Conservation (phyloP, 2,329 filamentous ascomycete genomes). For the Metarhizium robertsii region DNA sequence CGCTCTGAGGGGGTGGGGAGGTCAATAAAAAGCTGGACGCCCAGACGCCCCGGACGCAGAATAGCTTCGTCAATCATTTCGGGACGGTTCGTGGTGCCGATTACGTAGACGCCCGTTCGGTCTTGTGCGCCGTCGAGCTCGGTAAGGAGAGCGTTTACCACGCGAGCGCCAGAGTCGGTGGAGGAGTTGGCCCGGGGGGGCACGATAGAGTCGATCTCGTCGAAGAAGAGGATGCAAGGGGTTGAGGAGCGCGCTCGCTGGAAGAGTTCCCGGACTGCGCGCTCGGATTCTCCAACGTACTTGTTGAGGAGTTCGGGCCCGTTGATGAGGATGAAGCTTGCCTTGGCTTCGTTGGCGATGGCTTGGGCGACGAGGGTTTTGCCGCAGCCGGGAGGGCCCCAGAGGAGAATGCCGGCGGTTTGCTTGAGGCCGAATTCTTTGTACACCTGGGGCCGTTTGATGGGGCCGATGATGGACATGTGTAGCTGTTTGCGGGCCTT, state of each 20-base stretch:
- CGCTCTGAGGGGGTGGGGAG: conserved; percentile 71
- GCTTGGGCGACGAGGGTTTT: conserved; percentile 96
- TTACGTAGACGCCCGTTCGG: conserved; percentile 81
- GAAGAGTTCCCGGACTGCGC: conserved; percentile 87
- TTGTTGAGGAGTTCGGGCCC: conserved; percentile 95
- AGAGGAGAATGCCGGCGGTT: conserved; percentile 82
- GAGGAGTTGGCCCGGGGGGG: conserved; percentile 70
- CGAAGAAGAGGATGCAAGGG: conserved; percentile 95
- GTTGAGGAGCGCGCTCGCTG: conserved; percentile 74
- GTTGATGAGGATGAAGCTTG: conserved; percentile 97
- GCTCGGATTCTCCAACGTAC: conserved; percentile 93
- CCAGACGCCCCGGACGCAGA: conserved; percentile 81
- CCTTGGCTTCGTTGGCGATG: conserved; percentile 88
- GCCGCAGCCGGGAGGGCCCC: conserved; percentile 93
- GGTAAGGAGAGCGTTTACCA: conserved; percentile 91
- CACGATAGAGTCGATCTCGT: conserved; percentile 89
- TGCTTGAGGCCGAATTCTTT: conserved; percentile 67
- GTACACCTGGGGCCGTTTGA: conserved; percentile 72
- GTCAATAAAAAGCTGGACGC: conserved; percentile 82
- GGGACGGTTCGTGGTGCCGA: conserved; percentile 88
- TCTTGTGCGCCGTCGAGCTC: conserved; percentile 82
- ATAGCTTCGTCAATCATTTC: conserved; percentile 97
- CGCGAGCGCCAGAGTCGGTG: conserved; percentile 74
- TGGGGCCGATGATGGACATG: conserved; percentile 82
- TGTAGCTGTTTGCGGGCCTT: conserved; percentile 73